phyloP scores from a whole-genome alignment of 1,139 yeast genomes.

The Ogataea hybrid region DNA sequence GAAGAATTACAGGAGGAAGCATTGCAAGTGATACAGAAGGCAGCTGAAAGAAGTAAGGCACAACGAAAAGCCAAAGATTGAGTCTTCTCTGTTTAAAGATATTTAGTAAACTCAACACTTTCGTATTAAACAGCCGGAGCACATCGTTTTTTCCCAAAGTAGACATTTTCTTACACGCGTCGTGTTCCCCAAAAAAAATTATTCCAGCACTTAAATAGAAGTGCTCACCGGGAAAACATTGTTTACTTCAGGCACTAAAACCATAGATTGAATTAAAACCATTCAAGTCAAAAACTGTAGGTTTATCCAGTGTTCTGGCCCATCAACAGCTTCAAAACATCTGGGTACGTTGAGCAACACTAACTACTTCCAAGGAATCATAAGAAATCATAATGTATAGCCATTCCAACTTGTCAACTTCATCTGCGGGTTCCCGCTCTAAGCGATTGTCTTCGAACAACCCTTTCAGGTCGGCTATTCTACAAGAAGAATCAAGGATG shows the following conservation, averaged over 20 bases:
- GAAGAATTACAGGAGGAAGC: slow-evolving; percentile 32
- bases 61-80: slow-evolving; percentile 2
- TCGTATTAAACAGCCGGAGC: too few relatives aligned
- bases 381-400: slow-evolving; percentile 21
- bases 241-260: neutral
- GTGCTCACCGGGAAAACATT: neutral
- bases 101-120: too few relatives aligned
- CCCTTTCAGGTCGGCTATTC: slow-evolving; percentile 32
- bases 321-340: too few relatives aligned
- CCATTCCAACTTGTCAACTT: slow-evolving; percentile 29
- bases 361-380: too few relatives aligned
- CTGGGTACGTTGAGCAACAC: too few relatives aligned
- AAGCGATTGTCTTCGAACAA: slow-evolving; percentile 32
- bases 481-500: slow-evolving; percentile 28
- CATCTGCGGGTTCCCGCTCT: slow-evolving; percentile 30
- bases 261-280: too few relatives aligned
- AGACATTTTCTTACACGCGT: slow-evolving; percentile 8
- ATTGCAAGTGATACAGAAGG: slow-evolving; percentile 25
- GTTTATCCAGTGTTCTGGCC: too few relatives aligned
- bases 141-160: slow-evolving; percentile 1
- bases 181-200: slow-evolving; percentile 1
- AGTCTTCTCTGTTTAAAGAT: too few relatives aligned
- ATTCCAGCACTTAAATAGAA: neutral
- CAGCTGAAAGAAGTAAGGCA: slow-evolving; percentile 24
- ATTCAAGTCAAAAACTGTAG: too few relatives aligned